These are phyloP conservation scores for Barnettozyma wickerhamii DNA, from an alignment of 805 yeast genomes.

Conservation along the genomic window DNA sequence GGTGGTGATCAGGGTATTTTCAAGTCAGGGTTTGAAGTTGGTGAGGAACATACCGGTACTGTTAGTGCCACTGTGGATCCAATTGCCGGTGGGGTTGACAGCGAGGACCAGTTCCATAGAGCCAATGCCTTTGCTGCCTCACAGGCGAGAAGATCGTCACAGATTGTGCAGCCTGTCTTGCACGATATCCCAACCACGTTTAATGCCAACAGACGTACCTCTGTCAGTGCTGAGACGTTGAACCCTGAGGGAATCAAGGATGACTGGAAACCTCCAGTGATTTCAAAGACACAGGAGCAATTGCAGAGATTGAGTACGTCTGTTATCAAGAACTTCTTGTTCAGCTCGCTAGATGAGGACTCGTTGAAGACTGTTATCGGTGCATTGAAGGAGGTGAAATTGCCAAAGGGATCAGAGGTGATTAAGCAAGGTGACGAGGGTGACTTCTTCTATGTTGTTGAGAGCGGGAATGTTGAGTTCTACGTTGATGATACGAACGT, in stretches of 20 bases:
- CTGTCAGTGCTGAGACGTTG: constrained; percentile 85
- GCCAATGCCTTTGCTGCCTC: constrained; percentile 9
- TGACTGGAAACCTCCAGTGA: constrained; percentile 70
- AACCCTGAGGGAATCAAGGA: constrained; percentile 66
- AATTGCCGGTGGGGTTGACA: background rate
- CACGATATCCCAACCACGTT: constrained; percentile 51
- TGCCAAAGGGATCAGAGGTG: constrained; percentile 55
- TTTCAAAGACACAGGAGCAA: constrained; percentile 60
- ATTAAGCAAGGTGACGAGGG: constrained; percentile 94
- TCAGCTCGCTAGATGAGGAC: constrained; percentile 75
- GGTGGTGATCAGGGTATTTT: constrained; percentile 10
- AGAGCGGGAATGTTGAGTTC: constrained; percentile 79
- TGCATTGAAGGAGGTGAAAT: constrained; percentile 75
- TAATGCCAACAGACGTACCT: constrained; percentile 80
- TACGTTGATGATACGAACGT: constrained; percentile 63
- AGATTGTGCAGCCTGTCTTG: constrained; percentile 11
- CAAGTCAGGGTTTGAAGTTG: constrained; percentile 24
- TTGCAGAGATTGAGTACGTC: constrained; percentile 61
- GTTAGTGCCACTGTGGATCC: constrained; percentile 21
- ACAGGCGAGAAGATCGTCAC: constrained; percentile 16
- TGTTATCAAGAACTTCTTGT: constrained; percentile 78
- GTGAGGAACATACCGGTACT: constrained; percentile 16
- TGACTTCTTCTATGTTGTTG: constrained; percentile 85
- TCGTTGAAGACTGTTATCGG: constrained; percentile 72
- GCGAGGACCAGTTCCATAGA: constrained; percentile 1